These are phyloP conservation scores for Zhuliangozyma parablackwelliae DNA, from an alignment of 1,139 yeast genomes.

Conservation along the genomic window DNA sequence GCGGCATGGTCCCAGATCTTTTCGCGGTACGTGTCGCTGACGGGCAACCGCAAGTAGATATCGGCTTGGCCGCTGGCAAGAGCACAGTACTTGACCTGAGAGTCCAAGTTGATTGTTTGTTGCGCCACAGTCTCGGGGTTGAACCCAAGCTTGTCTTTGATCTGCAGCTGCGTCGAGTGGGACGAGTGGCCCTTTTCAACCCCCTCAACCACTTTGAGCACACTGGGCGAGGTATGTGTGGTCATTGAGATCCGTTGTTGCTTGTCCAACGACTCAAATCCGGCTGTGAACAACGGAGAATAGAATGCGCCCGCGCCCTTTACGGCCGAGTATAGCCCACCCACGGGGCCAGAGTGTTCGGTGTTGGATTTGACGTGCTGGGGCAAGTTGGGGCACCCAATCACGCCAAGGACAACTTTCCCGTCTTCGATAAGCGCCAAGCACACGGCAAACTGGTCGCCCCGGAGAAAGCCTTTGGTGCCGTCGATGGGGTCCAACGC, in stretches of 20 bases:
- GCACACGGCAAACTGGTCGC: constrained; percentile 96
- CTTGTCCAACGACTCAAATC: constrained; percentile 33
- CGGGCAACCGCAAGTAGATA: constrained; percentile 83
- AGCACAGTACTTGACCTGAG: constrained; percentile 93
- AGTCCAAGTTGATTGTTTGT: constrained; percentile 71
- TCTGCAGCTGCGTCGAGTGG: constrained; percentile 77
- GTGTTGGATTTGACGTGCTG: constrained; percentile 41
- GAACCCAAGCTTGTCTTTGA: constrained; percentile 58
- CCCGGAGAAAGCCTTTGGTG: constrained; percentile 91
- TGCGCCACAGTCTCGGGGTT: constrained; percentile 37
- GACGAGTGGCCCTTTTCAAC: constrained; percentile 97
- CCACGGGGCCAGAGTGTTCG: constrained; percentile 38
- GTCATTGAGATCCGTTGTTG: constrained; percentile 41
- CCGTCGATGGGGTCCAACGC: constrained; percentile 98
- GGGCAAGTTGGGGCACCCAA: constrained; percentile 92
- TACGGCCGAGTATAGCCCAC: constrained; percentile 76
- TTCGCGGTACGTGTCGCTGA: constrained; percentile 71
- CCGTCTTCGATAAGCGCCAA: constrained; percentile 86
- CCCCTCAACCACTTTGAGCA: constrained; percentile 81
- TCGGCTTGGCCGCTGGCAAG: constrained; percentile 91
- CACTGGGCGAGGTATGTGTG: constrained; percentile 34
- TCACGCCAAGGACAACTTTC: constrained; percentile 79
- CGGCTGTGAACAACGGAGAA: constrained; percentile 34
- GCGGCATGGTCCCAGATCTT: constrained; percentile 99
- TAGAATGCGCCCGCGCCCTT: constrained; percentile 71